Percentiles rank a stretch among this genome's conserved stretches.
Conservation (phyloP, 495 filamentous ascomycete genomes). For the Daldinia grandis region DNA sequence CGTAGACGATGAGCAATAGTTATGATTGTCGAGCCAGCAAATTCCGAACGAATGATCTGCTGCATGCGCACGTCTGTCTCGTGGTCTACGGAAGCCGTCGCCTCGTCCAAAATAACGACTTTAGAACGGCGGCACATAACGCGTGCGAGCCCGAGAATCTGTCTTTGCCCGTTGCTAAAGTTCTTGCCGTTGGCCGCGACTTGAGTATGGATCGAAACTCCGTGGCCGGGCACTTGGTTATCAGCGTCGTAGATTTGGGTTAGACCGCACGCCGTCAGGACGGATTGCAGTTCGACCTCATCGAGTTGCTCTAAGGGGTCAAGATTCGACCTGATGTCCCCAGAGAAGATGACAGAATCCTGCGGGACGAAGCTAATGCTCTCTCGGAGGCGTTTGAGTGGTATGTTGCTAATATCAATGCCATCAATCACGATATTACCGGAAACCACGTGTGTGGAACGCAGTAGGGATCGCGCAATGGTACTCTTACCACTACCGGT, state of each 20-base stretch:
- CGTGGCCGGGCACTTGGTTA: not conserved
- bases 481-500: slow-evolving; percentile 55
- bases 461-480: slow-evolving; percentile 49
- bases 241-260: not conserved
- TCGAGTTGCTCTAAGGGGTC: slow-evolving; percentile 58
- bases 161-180: slow-evolving; percentile 28
- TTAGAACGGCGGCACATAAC: slow-evolving; percentile 45
- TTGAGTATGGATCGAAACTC: slow-evolving; percentile 9
- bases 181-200: slow-evolving; percentile 23
- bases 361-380: slow-evolving; percentile 56
- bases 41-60: slow-evolving; percentile 63
- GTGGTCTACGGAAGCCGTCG: slow-evolving; percentile 56
- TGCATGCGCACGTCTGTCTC: slow-evolving; percentile 67
- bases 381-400: slow-evolving; percentile 50
- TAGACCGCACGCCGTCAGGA: slow-evolving; percentile 54
- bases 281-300: slow-evolving; percentile 65
- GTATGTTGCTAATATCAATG: slow-evolving; percentile 49
- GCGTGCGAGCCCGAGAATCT: slow-evolving; percentile 26
- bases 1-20: slow-evolving; percentile 66
- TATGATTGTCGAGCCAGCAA: slow-evolving; percentile 63
- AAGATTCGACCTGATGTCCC: slow-evolving; percentile 52
- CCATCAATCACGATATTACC: slow-evolving; percentile 53
- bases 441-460: slow-evolving; percentile 47
- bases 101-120: slow-evolving; percentile 48
- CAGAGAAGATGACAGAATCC: slow-evolving; percentile 54